Percentiles rank a stretch among this genome's conserved stretches.
These are phyloP conservation scores for Chondrus crispus DNA, from an alignment of 23 red algal genomes.

Conservation along the genomic window DNA sequence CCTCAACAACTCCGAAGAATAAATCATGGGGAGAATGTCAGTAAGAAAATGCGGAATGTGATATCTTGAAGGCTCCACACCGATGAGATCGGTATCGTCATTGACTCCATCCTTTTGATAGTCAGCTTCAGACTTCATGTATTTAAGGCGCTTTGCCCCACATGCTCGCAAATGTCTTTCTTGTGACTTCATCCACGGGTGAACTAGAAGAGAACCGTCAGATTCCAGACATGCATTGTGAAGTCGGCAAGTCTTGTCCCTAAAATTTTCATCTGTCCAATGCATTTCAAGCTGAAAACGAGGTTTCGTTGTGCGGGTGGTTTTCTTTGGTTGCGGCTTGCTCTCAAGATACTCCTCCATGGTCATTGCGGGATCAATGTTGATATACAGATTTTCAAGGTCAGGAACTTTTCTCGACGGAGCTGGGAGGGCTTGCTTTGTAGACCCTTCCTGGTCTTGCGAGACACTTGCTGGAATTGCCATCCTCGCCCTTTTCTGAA, in stretches of 20 bases:
- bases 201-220: constrained; percentile 53
- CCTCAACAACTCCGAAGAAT: constrained; percentile 42
- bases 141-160: constrained; percentile 20
- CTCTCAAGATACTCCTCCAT: background rate
- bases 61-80: background rate
- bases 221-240: constrained; percentile 38
- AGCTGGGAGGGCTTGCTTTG: background rate
- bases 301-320: background rate
- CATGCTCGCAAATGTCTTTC: constrained; percentile 38
- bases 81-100: constrained; percentile 32
- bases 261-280: constrained; percentile 53
- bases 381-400: constrained; percentile 10
- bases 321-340: background rate
- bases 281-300: constrained; percentile 38
- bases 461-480: background rate
- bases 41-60: constrained; percentile 60
- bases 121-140: constrained; percentile 34
- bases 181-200: constrained; percentile 59
- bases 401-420: background rate
- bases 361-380: constrained; percentile 1
- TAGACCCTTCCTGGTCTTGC: background rate
- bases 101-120: constrained; percentile 22
- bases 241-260: constrained; percentile 51
- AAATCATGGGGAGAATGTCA: constrained; percentile 50
- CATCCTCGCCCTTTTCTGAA: background rate